Conservation (phyloP, 257 asterid species). For the Ilex asprella region DNA sequence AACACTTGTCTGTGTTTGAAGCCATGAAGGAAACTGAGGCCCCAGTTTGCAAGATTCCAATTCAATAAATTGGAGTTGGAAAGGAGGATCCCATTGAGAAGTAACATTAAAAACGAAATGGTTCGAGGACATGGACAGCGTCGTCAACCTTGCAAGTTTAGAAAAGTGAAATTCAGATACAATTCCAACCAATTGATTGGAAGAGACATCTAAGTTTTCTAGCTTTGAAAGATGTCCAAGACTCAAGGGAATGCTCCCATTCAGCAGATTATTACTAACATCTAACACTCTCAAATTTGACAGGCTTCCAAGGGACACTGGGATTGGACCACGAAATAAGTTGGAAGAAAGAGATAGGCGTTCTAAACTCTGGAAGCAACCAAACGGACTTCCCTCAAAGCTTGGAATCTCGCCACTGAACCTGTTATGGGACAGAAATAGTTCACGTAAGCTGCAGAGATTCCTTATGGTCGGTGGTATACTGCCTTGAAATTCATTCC, state of each 20-base stretch:
- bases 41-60: constrained; percentile 13
- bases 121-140: constrained; percentile 10
- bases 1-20: constrained; percentile 9
- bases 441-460: constrained; percentile 10
- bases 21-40: constrained; percentile 19
- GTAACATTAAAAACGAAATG: constrained; percentile 10
- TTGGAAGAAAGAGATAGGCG: constrained; percentile 9
- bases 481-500: constrained; percentile 3
- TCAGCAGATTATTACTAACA: constrained; percentile 11
- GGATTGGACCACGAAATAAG: constrained; percentile 15
- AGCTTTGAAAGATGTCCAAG: constrained; percentile 15
- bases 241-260: constrained; percentile 9
- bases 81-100: constrained; percentile 19
- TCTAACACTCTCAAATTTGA: constrained; percentile 16
- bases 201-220: constrained; percentile 2
- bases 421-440: constrained; percentile 11
- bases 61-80: constrained; percentile 13
- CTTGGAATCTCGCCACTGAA: constrained; percentile 1
- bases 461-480: constrained; percentile 9
- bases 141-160: neutral
- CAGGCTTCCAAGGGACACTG: constrained; percentile 7
- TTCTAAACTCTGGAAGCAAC: constrained; percentile 11
- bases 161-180: constrained; percentile 13
- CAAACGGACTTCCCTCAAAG: constrained; percentile 6
- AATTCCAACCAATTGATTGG: constrained; percentile 10